phyloP scores from a whole-genome alignment of 805 yeast genomes.

The Yamadazyma scolyti region DNA sequence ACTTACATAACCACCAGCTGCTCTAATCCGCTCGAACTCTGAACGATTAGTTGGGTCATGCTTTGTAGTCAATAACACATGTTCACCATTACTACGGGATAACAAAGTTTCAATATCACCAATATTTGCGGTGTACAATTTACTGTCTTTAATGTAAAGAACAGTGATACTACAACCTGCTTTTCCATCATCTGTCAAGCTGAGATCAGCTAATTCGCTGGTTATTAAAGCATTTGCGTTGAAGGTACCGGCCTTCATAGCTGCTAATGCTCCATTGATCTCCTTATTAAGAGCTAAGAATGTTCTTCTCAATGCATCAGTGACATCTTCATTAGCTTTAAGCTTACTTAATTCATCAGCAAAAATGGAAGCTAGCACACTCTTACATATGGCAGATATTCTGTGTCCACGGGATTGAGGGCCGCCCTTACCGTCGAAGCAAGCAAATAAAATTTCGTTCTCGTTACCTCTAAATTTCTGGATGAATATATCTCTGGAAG shows the following conservation, averaged over 20 bases:
- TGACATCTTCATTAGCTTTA: slow-evolving; percentile 43
- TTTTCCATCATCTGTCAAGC: slow-evolving; percentile 58
- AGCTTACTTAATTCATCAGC: slow-evolving; percentile 58
- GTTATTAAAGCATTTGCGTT: slow-evolving; percentile 30
- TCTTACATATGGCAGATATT: slow-evolving; percentile 71
- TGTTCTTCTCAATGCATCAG: slow-evolving; percentile 77
- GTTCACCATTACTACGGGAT: slow-evolving; percentile 79
- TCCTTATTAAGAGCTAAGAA: slow-evolving; percentile 80
- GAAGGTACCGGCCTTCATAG: slow-evolving; percentile 38
- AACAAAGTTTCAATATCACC: slow-evolving; percentile 88
- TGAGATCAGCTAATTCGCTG: slow-evolving; percentile 40
- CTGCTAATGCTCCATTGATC: slow-evolving; percentile 58
- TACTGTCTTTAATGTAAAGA: slow-evolving; percentile 68
- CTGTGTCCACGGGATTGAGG: slow-evolving; percentile 44
- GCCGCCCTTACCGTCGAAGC: slow-evolving; percentile 81
- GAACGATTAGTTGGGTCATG: slow-evolving; percentile 80
- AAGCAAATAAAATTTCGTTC: slow-evolving; percentile 74
- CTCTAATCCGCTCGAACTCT: slow-evolving; percentile 83
- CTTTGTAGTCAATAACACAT: slow-evolving; percentile 62
- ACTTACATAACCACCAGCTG: slow-evolving; percentile 87
- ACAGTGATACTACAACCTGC: slow-evolving; percentile 87
- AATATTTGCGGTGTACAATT: slow-evolving; percentile 75
- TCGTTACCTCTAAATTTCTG: slow-evolving; percentile 85
- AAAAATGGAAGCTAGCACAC: slow-evolving; percentile 62
- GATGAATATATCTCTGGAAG: slow-evolving; percentile 79